Evolutionary conservation across 2,329 filamentous ascomycete genomes (phyloP).

Genomic region (Calycina marina): DNA sequence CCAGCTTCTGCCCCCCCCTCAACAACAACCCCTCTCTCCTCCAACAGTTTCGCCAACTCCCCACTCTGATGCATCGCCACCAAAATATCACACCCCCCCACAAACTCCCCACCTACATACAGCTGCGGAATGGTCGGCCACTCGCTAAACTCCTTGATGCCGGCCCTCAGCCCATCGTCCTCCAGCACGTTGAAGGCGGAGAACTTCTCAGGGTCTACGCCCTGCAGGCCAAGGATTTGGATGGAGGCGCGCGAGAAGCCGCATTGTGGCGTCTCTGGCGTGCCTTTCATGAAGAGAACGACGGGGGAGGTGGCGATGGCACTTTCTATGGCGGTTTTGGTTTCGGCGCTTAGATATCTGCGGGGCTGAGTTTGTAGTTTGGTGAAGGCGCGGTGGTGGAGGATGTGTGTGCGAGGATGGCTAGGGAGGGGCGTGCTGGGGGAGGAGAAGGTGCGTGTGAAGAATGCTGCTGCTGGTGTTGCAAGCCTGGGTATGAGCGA

Average conservation of each 20-base stretch:
- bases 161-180: constrained; percentile 70
- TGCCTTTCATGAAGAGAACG: constrained; percentile 99
- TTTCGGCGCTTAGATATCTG: constrained; percentile 68
- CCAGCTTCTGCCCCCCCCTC: constrained; percentile 12
- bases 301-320: constrained; percentile 79
- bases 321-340: constrained; percentile 73
- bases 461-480: too few relatives aligned
- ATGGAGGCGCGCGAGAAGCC: constrained; percentile 92
- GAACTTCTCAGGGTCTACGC: constrained; percentile 89
- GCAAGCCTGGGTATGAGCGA: too few relatives aligned
- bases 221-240: constrained; percentile 87
- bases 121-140: constrained; percentile 98
- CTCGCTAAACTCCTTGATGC: constrained; percentile 98
- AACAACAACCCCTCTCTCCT: constrained; percentile 76
- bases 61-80: constrained; percentile 96
- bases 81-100: constrained; percentile 95
- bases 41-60: constrained; percentile 77
- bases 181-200: constrained; percentile 97
- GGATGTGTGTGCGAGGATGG: too few relatives aligned
- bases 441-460: too few relatives aligned
- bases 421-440: too few relatives aligned
- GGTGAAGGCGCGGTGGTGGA: too few relatives aligned
- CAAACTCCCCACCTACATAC: constrained; percentile 88
- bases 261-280: constrained; percentile 88
- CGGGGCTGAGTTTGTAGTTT: constrained; percentile 15